Conservation (phyloP, 78 protist species). For the Dictyostelium purpureum region DNA sequence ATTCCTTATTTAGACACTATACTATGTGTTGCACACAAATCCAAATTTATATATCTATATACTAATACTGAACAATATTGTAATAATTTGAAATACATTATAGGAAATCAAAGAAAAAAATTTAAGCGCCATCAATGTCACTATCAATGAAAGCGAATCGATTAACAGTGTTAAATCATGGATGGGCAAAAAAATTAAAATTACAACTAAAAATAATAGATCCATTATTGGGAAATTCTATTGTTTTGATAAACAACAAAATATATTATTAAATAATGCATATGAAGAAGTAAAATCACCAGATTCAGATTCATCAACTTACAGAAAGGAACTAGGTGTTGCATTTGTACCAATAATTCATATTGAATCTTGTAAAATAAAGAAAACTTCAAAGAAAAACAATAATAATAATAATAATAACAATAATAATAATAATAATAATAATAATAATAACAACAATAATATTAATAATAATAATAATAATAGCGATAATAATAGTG, state of each 20-base stretch:
- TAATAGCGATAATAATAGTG: no score
- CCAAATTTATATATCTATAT: no score
- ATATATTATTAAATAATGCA: constrained; percentile 25
- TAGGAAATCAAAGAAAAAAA: no score
- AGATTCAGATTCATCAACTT: not conserved
- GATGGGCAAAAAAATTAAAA: constrained; percentile 9
- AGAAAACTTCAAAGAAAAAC: not conserved
- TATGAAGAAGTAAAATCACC: constrained; percentile 6
- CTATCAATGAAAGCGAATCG: no score
- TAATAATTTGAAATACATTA: no score
- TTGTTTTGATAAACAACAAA: constrained; percentile 70
- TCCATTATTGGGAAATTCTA: not conserved
- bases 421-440: not conserved
- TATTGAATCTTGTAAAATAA: constrained; percentile 16
- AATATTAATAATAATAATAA: not conserved
- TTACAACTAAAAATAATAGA: constrained; percentile 20
- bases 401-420: not conserved
- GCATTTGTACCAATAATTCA: constrained; percentile 43
- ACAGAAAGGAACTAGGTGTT: constrained; percentile 57
- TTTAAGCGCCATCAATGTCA: no score
- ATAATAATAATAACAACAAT: not conserved
- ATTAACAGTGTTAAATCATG: not conserved
- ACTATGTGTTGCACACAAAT: no score
- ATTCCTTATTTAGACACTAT: no score
- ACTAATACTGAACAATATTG: no score